Base-by-base conservation (phyloP, 805 yeast genomes). In the Saturnispora saitoi region DNA sequence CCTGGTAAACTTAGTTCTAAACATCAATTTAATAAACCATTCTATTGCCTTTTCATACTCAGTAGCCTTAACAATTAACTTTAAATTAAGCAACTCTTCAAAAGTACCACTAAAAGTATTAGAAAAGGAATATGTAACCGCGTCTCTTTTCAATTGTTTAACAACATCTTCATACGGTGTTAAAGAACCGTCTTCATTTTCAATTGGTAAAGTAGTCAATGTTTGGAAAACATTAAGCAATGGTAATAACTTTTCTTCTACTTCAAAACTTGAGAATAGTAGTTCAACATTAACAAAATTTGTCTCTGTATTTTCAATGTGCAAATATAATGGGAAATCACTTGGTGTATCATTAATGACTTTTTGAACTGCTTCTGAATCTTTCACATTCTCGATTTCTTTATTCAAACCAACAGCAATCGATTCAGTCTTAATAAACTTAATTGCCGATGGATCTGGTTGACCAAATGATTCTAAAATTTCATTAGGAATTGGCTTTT, bases 131-230 rank as follows among this genome's bases (percentile, higher is more conserved):
- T 77, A 72, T 31, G 76, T 78, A 22, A 90, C 69, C 7, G 93
- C 78, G 55, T 90, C 97, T 29, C 79, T 73, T 58, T 87, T 85
- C 38, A 89, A 63, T 26, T 75, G 72, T 17, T 83, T 70, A 7
- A 88, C 81, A n/a, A 89, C 96, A 41, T 81, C 76, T 48, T 89
- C 95, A 59, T 75, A 86, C 0, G 86, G 76, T 19, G 81, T 68
- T 14, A 71, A 62, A 3, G 72, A 60, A 2, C 89, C 91, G 57
- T 78, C 76, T 1, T 78, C 83, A 10, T 76, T 68, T 42, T 69
- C 68, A 66, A 91, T 71, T 2, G 97, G 93, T 60, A 86, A 69
- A 0, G 87, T 70, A 58, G 86, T 85, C 8, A 90, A 63, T 43
- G 82, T 86, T 48, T 77, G 78, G 50, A 81, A 70, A 9, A 90